These are phyloP conservation scores for Kazachstania sp. DNA, from an alignment of 1,139 yeast genomes.

Conservation along the genomic window DNA sequence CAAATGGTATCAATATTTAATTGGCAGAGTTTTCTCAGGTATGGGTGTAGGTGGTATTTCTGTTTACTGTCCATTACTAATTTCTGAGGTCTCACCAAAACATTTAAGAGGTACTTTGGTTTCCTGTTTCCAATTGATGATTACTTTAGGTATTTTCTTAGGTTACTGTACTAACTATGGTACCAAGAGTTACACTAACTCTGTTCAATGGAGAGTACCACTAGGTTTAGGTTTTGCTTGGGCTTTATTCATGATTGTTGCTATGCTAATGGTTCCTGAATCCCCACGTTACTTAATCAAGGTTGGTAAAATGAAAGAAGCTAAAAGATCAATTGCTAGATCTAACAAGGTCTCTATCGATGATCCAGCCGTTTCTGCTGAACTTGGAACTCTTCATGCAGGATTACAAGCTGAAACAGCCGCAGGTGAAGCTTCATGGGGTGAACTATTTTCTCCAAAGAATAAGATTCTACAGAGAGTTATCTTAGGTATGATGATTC, in stretches of 20 bases:
- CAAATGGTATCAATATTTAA: constrained; percentile 3
- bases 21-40: constrained; percentile 1
- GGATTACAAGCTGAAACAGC: no score
- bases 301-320: no score
- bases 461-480: constrained; percentile 59
- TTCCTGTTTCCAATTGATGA: constrained; percentile 4
- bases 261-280: constrained; percentile 5
- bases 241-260: constrained; percentile 4
- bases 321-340: no score
- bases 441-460: constrained; percentile 50
- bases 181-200: neutral
- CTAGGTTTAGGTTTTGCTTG: constrained; percentile 5
- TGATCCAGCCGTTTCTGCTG: no score
- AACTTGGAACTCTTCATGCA: no score
- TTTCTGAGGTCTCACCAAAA: constrained; percentile 2
- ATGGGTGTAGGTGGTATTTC: constrained; percentile 2
- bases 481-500: constrained; percentile 50
- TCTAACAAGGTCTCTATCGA: no score
- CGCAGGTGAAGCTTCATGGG: constrained; percentile 45
- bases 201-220: constrained; percentile 6
- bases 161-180: constrained; percentile 6
- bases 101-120: constrained; percentile 2
- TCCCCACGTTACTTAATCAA: constrained; percentile 7
- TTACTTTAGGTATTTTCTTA: constrained; percentile 5
- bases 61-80: constrained; percentile 1